Evolutionary conservation across 805 yeast genomes (phyloP), one percentile per base, ranked within the genome.

Genomic region (Danielia oregonensis): DNA sequence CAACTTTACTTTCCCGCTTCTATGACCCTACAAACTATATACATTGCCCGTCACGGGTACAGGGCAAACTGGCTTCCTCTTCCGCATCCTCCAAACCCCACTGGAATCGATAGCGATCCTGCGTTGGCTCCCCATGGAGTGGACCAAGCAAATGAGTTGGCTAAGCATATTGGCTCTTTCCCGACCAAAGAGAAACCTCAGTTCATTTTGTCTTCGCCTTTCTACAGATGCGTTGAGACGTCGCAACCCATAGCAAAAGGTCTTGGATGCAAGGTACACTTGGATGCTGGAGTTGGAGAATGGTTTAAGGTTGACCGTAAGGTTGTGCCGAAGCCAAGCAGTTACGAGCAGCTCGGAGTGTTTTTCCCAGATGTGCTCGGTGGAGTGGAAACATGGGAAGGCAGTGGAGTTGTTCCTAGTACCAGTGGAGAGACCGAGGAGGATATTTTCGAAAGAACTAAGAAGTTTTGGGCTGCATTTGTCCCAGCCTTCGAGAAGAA

Each of bases 41-140:
- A 79, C 48, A 76, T 83, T 26, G 85, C 82, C 14, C 77, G 93
- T 58, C 97, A 91, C 59, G 98, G 97, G 0, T 86, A 76, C 61
- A 68, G 97, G 39, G 79, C 95, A 32, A 88, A 89, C 54, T 87
- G 96, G 96, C 68, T 51, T 40, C 75, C 65, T 2, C 74, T 71
- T 10, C 95, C 95, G 16, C 84, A 82, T 44, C 82, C 85, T 0
- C 77, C 82, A 2, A 76, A 79, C 25, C 95, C 95, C 2, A 89
- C 97, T 0, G 96, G 96, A 0, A 79, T 89, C 13, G 89, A 82
- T 40, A 81, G 89, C 37, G 98, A 93, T 50, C 93, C 95, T 3
- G 80, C 86, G 2, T 66, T 93, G 43, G 93, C 97, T 0, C 78
- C 78, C 2, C 95, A 86, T 53, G 98, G 97, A 4, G 80, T 77